A percentile compares a stretch with the other conserved stretches of the same genome.
Evolutionary conservation across 768 basidiomycete genomes (phyloP).

Genomic region (Hortiboletus flavorubellus): DNA sequence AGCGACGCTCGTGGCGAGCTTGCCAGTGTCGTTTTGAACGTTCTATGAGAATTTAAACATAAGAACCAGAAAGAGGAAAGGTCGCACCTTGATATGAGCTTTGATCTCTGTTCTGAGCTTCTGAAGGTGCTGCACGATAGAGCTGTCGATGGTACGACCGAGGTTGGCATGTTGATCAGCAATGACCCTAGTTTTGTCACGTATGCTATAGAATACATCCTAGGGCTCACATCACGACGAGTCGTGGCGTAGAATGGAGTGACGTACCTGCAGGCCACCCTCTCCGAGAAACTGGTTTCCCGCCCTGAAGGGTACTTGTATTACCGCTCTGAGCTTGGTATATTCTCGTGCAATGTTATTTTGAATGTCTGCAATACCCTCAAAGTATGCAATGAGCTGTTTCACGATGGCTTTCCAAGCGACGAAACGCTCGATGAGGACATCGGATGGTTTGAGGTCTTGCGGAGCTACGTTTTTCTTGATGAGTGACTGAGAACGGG

Average conservation of each 20-base stretch:
- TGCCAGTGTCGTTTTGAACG: constrained; percentile 94
- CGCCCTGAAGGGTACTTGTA: constrained; percentile 93
- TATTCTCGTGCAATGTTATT: constrained; percentile 92
- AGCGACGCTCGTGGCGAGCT: constrained; percentile 86
- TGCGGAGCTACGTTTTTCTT: constrained; percentile 91
- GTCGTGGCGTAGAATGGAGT: background rate
- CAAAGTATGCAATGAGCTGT: constrained; percentile 91
- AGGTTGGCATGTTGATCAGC: constrained; percentile 97
- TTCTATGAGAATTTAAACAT: constrained; percentile 45
- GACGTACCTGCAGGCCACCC: constrained; percentile 78
- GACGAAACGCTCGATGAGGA: constrained; percentile 92
- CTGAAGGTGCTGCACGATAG: constrained; percentile 96
- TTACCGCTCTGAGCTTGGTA: constrained; percentile 89
- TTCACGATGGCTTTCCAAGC: constrained; percentile 97
- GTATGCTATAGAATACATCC: constrained; percentile 90
- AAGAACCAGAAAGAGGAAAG: background rate
- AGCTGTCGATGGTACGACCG: constrained; percentile 92
- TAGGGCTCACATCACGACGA: constrained; percentile 25
- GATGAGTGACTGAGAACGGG: constrained; percentile 83
- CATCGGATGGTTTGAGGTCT: constrained; percentile 88
- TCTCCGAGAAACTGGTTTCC: constrained; percentile 99
- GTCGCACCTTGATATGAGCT: constrained; percentile 85
- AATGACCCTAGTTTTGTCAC: constrained; percentile 89
- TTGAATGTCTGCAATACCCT: constrained; percentile 69
- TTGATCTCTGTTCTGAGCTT: constrained; percentile 95